A percentile compares a stretch with the other conserved stretches of the same genome.
phyloP scores from a whole-genome alignment of 2,329 filamentous ascomycete species.

The Tolypocladium guangdongense region DNA sequence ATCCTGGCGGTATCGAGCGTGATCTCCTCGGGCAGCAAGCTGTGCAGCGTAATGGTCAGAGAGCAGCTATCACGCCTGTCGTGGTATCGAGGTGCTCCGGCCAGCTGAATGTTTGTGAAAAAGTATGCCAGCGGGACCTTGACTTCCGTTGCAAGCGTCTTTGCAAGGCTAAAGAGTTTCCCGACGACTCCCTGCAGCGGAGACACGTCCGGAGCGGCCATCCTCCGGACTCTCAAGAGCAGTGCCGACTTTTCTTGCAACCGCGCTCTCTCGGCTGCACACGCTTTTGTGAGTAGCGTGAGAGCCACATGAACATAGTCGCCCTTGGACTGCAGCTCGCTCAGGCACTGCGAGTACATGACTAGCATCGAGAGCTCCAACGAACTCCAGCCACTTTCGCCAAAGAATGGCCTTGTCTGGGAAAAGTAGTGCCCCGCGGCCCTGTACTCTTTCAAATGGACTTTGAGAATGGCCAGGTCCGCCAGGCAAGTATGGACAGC shows the following conservation, averaged over 20 bases:
- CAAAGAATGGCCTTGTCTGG: conserved; percentile 68
- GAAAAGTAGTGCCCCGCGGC: conserved; percentile 70
- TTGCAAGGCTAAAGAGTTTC: conserved; percentile 35
- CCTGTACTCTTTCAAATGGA: conserved; percentile 60
- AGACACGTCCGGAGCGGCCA: conserved; percentile 15
- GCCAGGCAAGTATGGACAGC: conserved; percentile 68
- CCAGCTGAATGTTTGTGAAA: conserved; percentile 59
- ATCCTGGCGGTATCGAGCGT: conserved; percentile 54
- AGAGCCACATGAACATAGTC: conserved; percentile 71
- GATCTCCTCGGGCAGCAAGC: conserved; percentile 62
- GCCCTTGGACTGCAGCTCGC: conserved; percentile 61
- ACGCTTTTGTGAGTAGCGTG: conserved; percentile 60
- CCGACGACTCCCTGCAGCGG: conserved; percentile 36
- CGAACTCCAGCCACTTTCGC: conserved; percentile 64
- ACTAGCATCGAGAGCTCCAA: conserved; percentile 76
- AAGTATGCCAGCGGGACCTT: conserved; percentile 61
- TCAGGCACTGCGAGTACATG: conserved; percentile 76
- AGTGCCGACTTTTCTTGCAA: conserved; percentile 23
- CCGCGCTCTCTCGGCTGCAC: conserved; percentile 40
- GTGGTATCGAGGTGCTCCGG: conserved; percentile 58
- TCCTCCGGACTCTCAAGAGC: conserved; percentile 5
- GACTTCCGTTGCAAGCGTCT: conserved; percentile 43
- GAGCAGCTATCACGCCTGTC: conserved; percentile 65
- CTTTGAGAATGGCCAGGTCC: conserved; percentile 79
- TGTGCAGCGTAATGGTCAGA: conserved; percentile 55